Evolutionary conservation across 2,329 filamentous ascomycete species (phyloP), one percentile per base, ranked within the genome.

Genomic region (Albifimbria verrucaria): DNA sequence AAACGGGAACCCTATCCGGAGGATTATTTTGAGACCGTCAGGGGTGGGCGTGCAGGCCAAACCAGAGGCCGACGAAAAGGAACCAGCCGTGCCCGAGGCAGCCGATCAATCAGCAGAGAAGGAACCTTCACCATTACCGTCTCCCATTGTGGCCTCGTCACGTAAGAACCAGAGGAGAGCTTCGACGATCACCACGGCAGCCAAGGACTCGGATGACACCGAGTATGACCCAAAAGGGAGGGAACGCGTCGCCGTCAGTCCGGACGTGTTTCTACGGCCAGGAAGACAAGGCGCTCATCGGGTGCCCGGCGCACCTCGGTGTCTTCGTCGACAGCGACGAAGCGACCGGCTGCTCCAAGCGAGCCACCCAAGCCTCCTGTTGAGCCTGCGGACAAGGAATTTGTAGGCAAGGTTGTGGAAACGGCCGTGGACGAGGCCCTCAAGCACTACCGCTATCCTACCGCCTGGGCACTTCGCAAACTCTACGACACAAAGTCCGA

Each of bases 391-490:
- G 72, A 76, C 56, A 76, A 72, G 56, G 76, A 77, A 39, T 64
- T 75, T 28, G 72, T 75, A 23, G 80, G 79, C 59, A 77, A 72
- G 61, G 77, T 83, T 24, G 73, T 87, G 39, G 79, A 83, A 64
- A 62, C 68, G 26, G 81, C 82, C n/a, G 80, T 86, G 25, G 77
- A 83, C 10, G 76, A 83, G 61, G 83, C 83, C 5, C 66, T 87
- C 48, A 70, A 74, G 54, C 76, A 80, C 62, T 74, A 75, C 56
- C 79, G 81, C 54, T 86, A 82, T 64, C 80, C 82, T 51, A 86
- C 83, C 9, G 84, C 83, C 2, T 86, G 78, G 72, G 82, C 83
- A 42, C 72, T 87, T 54, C 76, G 82, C 50, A 78, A 75, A 15
- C 72, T 86, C 55, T 86, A 83, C 65, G 81, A 86, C 58, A 81